Evolutionary conservation across 495 filamentous ascomycete genomes (phyloP), one percentile per base, ranked within the genome.

Genomic region (Cercophora sp.): DNA sequence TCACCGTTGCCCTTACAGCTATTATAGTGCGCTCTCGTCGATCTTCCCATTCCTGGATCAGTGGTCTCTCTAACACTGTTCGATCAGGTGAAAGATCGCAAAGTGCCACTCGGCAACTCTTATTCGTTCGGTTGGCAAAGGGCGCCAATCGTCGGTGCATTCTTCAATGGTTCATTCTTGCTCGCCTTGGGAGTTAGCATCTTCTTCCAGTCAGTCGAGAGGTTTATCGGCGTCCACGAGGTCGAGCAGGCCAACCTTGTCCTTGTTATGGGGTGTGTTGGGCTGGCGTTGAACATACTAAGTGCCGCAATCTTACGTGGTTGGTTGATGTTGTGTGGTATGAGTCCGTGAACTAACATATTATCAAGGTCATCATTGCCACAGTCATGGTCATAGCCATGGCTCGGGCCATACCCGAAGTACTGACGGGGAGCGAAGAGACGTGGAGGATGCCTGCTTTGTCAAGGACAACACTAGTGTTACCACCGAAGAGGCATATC

Each of bases 101-200:
- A 39, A 22, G 31, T 15, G 5, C 36, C 26, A 40, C 15, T 11
- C 2, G 35, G 13, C 20, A n/a, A 10, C 50, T 8, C 22, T 1
- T 37, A 74, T 20, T 73, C 71, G 1, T 70, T 64, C 48, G 71
- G 91, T 71, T 97, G 92, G 92, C 90, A 95, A 78, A 86, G 92
- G 23, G 90, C 92, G 3, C 86, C 91, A 64, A 85, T 92, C 1
- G 79, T 97, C 2, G 92, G 92, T 59, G 90, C 92, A n/a, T 79
- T 97, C 53, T 84, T 95, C 62, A 97, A 97, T 62, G 92, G 92
- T 24, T 87, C 94, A n/a, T 96, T 96, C 66, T 79, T 97, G 48
- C 80, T 96, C 45, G 91, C 91, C 0, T 75, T 97, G 5, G 95
- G 91, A 53, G 63, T 96, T 51, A 90, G 91, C 48, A 96, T 97